Percentiles rank a stretch among this genome's conserved stretches.
Evolutionary conservation across 495 filamentous ascomycete species (phyloP).

Genomic region (Hyaloscypha variabilis): DNA sequence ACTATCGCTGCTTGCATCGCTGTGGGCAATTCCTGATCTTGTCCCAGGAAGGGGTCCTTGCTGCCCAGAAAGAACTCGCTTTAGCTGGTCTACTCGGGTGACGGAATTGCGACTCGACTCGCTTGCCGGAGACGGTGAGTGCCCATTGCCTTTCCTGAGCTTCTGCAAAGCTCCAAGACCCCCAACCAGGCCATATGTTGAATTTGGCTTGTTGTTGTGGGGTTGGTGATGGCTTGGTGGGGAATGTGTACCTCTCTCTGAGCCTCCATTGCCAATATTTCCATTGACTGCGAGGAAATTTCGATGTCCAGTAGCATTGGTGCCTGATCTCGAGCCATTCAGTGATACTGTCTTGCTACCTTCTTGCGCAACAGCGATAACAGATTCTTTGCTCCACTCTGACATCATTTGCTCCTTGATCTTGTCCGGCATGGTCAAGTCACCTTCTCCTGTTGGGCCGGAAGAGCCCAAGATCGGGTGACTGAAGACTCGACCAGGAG

Average conservation of each 20-base stretch:
- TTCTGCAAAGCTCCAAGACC: constrained; percentile 30
- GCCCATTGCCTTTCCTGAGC: constrained; percentile 40
- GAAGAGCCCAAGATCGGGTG: constrained; percentile 56
- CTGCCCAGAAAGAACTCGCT: constrained; percentile 65
- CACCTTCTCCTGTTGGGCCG: constrained; percentile 7
- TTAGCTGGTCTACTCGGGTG: constrained; percentile 87
- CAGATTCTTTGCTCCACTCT: constrained; percentile 76
- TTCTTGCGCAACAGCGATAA: constrained; percentile 66
- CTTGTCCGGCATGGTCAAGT: constrained; percentile 44
- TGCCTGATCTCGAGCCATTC: constrained; percentile 69
- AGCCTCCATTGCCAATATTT: constrained; percentile 31
- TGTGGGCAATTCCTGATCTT: constrained; percentile 32
- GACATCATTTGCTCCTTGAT: constrained; percentile 74
- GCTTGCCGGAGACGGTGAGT: constrained; percentile 54
- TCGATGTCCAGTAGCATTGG: constrained; percentile 45
- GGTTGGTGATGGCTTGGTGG: constrained; percentile 15
- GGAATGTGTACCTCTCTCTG: constrained; percentile 18
- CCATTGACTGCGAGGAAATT: constrained; percentile 62
- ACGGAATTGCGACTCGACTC: constrained; percentile 65
- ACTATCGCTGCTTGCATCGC: constrained; percentile 56
- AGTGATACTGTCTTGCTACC: constrained; percentile 71
- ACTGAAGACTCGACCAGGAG: constrained; percentile 66
- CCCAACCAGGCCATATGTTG: constrained; percentile 33
- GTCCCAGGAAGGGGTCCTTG: constrained; percentile 31
- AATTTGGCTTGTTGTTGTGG: constrained; percentile 23